Percentiles rank a stretch among this genome's conserved stretches.
Evolutionary conservation across 2,329 filamentous ascomycete species (phyloP).

Genomic region (Alternaria panax): DNA sequence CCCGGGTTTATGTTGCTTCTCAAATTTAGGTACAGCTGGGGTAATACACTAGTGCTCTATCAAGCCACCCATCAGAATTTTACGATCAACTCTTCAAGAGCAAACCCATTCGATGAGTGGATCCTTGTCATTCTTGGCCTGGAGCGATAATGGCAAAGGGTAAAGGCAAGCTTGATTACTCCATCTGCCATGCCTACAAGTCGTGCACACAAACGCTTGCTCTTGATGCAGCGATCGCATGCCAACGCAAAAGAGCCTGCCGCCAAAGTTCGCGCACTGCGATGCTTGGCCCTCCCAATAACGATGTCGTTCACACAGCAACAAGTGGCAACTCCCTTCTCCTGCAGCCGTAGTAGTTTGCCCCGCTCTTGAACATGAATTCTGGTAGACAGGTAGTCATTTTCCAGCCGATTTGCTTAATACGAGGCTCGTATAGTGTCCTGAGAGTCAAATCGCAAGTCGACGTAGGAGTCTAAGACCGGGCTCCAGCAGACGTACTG

Average conservation of each 20-base stretch:
- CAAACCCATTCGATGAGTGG: neutral
- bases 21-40: too few relatives aligned
- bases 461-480: too few relatives aligned
- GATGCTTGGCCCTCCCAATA: neutral
- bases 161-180: neutral
- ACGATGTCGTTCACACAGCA: neutral
- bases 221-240: neutral
- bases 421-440: neutral
- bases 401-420: too few relatives aligned
- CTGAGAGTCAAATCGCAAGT: too few relatives aligned
- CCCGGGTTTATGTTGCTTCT: too few relatives aligned
- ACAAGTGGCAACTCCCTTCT: neutral
- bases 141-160: neutral
- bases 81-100: neutral
- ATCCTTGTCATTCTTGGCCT: rapidly evolving
- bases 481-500: too few relatives aligned
- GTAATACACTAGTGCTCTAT: too few relatives aligned
- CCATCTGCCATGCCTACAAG: neutral
- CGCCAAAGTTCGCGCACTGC: neutral
- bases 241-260: too few relatives aligned
- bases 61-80: too few relatives aligned
- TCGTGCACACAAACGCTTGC: neutral
- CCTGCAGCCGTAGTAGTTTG: neutral
- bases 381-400: neutral
- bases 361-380: neutral